Percentiles rank a stretch among this genome's conserved stretches.
Conservation (phyloP, 805 yeast genomes). For the Cyberlindnera veronae region DNA sequence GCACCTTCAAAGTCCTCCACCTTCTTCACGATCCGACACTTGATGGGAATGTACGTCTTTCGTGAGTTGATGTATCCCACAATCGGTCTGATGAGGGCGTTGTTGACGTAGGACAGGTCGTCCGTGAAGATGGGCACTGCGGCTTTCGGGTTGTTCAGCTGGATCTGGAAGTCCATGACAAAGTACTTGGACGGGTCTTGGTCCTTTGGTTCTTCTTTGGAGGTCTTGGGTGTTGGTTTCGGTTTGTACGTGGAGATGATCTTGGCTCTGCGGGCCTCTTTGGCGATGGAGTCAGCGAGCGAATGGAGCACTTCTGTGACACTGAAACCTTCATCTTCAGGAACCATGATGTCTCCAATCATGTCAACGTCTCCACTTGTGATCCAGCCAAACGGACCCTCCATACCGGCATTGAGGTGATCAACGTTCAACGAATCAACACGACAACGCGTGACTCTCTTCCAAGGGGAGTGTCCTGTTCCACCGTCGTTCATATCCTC, state of each 20-base stretch:
- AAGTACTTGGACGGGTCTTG: conserved; percentile 50
- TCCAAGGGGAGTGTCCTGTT: conserved; percentile 39
- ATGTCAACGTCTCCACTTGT: conserved; percentile 88
- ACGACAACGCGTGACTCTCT: conserved; percentile 69
- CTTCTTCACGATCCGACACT: conserved; percentile 76
- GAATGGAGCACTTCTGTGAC: conserved; percentile 46
- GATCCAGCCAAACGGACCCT: conserved; percentile 98
- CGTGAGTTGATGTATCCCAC: conserved; percentile 92
- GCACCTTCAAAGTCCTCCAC: conserved; percentile 87
- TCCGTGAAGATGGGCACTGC: conserved; percentile 81
- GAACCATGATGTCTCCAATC: conserved; percentile 86
- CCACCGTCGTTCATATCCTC: conserved; percentile 21
- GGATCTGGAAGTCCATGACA: conserved; percentile 74
- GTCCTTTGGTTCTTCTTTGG: conserved; percentile 20
- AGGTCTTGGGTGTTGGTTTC: neutral
- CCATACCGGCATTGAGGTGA: conserved; percentile 84
- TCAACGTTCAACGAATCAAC: conserved; percentile 84
- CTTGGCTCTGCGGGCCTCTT: conserved; percentile 42
- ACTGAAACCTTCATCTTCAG: conserved; percentile 54
- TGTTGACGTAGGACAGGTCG: conserved; percentile 88
- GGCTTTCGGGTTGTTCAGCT: conserved; percentile 83
- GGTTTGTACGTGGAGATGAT: conserved; percentile 17
- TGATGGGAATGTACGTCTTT: conserved; percentile 84
- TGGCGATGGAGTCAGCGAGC: conserved; percentile 44
- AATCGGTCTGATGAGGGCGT: conserved; percentile 89